Evolutionary conservation across 2,329 filamentous ascomycete genomes (phyloP).

Genomic region (Bisporella sp.): DNA sequence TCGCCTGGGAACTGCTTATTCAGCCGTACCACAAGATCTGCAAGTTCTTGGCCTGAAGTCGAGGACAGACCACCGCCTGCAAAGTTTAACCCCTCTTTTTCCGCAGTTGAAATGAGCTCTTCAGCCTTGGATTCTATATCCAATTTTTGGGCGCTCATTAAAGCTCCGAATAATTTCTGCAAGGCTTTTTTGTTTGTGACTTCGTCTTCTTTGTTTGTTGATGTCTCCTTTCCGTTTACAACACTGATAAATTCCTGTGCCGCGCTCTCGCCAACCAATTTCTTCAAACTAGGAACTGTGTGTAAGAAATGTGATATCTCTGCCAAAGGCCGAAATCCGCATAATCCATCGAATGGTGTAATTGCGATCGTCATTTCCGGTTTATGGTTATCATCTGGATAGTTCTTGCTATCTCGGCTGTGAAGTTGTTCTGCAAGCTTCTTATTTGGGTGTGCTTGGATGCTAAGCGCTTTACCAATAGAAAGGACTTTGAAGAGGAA

Average conservation of each 20-base stretch:
- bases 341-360: conserved; percentile 91
- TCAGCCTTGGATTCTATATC: conserved; percentile 58
- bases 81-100: conserved; percentile 63
- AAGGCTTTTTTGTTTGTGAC: conserved; percentile 71
- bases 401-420: conserved; percentile 81
- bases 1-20: conserved; percentile 82
- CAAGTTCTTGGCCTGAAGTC: conserved; percentile 61
- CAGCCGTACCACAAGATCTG: conserved; percentile 69
- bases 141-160: conserved; percentile 72
- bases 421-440: conserved; percentile 86
- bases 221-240: conserved; percentile 47
- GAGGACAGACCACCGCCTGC: conserved; percentile 65
- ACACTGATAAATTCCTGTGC: conserved; percentile 47
- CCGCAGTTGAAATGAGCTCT: conserved; percentile 64
- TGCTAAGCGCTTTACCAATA: conserved; percentile 91
- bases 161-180: conserved; percentile 63
- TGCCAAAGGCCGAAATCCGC: conserved; percentile 81
- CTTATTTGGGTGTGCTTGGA: conserved; percentile 96
- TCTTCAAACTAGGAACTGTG: conserved; percentile 54
- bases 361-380: conserved; percentile 99
- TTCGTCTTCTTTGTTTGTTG: conserved; percentile 30
- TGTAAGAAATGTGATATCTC: conserved; percentile 78
- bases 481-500: conserved; percentile 98
- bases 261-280: conserved; percentile 59
- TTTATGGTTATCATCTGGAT: conserved; percentile 99